Conservation (phyloP, 176 grass and related monocot species). For the Canna indica region DNA sequence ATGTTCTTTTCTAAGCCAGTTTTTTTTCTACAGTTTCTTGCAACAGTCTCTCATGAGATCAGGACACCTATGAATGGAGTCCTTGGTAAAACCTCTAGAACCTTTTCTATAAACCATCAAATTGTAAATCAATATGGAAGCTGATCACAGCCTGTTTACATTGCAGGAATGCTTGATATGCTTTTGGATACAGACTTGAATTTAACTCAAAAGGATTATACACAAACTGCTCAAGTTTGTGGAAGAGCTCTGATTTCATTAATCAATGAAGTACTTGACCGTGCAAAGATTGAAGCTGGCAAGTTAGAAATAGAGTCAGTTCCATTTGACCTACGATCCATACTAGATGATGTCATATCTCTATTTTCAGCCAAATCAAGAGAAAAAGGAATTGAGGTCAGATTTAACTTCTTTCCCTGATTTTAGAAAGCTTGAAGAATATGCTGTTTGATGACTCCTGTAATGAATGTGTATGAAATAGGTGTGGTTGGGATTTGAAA, state of each 20-base stretch:
- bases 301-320: conserved; percentile 78
- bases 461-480: neutral
- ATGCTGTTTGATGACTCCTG: neutral
- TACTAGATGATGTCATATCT: conserved; percentile 82
- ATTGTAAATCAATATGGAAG: conserved; percentile 2
- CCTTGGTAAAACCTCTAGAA: conserved; percentile 46
- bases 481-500: neutral
- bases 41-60: conserved; percentile 99
- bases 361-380: conserved; percentile 74
- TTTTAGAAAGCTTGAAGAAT: neutral
- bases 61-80: conserved; percentile 99
- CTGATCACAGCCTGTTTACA: conserved; percentile 1
- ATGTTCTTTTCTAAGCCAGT: conserved; percentile 18
- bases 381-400: conserved; percentile 83
- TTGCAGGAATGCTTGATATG: conserved; percentile 95
- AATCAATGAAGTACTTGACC: conserved; percentile 95
- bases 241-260: conserved; percentile 85
- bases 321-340: conserved; percentile 72
- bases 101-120: conserved; percentile 4
- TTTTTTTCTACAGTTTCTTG: conserved; percentile 69
- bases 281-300: conserved; percentile 90
- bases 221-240: conserved; percentile 85
- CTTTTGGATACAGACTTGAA: conserved; percentile 72
- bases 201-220: conserved; percentile 74
- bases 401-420: neutral